A percentile compares a stretch with the other conserved stretches of the same genome.
These are phyloP conservation scores for Ganoderma lucidum DNA, from an alignment of 1,284 basidiomycete genomes.

Conservation along the genomic window DNA sequence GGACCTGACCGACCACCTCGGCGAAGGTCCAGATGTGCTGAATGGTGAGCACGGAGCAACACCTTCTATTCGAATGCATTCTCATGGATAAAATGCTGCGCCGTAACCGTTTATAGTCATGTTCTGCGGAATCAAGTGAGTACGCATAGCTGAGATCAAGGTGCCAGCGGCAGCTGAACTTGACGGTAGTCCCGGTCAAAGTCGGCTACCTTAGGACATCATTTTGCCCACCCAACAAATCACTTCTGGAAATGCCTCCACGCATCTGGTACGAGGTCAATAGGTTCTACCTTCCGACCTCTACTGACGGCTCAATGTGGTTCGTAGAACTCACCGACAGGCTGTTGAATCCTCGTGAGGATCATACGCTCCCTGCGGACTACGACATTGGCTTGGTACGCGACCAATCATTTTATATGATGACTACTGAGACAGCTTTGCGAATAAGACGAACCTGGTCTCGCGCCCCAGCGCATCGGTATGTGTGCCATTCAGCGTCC, in stretches of 20 bases:
- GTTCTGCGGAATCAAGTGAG: constrained; percentile 45
- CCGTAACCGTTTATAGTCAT: constrained; percentile 32
- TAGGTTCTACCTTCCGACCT: background rate
- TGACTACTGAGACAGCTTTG: background rate
- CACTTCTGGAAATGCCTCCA: constrained; percentile 71
- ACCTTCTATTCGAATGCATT: background rate
- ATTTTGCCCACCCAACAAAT: constrained; percentile 78
- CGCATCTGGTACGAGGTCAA: constrained; percentile 52
- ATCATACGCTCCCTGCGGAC: constrained; percentile 34
- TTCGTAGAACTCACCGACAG: constrained; percentile 34
- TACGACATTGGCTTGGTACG: constrained; percentile 40
- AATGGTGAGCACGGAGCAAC: constrained; percentile 45
- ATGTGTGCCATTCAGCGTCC: background rate
- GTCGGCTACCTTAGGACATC: constrained; percentile 71
- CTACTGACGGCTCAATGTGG: background rate
- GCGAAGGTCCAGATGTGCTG: constrained; percentile 42
- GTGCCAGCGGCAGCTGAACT: background rate
- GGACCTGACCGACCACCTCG: constrained; percentile 48
- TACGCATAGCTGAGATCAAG: background rate
- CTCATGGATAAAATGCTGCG: background rate
- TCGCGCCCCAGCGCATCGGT: constrained; percentile 39
- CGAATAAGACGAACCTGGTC: constrained; percentile 39
- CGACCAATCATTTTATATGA: background rate
- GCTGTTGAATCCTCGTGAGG: constrained; percentile 36
- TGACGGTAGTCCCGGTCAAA: constrained; percentile 58